Percentiles rank a stretch among this genome's conserved stretches.
These are phyloP conservation scores for Colletotrichum tabaci DNA, from an alignment of 2,329 filamentous ascomycete genomes.

Conservation along the genomic window DNA sequence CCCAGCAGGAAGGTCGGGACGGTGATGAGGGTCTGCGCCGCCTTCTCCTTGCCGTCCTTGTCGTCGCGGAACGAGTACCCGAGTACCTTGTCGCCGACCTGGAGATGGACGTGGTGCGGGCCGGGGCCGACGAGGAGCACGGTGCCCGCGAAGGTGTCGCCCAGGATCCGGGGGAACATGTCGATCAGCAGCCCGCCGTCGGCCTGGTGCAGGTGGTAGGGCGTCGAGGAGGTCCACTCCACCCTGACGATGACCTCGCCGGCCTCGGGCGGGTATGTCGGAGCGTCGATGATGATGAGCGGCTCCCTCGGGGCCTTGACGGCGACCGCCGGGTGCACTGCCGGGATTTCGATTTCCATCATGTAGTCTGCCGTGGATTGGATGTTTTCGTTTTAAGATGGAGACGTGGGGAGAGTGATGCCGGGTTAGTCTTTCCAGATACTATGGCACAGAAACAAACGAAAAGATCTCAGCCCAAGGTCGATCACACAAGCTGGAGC, in stretches of 20 bases:
- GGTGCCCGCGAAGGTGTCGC: conserved; percentile 66
- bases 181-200: conserved; percentile 70
- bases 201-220: conserved; percentile 73
- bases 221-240: conserved; percentile 72
- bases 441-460: neutral
- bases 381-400: neutral
- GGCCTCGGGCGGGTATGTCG: conserved; percentile 51
- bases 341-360: conserved; percentile 44
- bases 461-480: neutral
- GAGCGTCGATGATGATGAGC: conserved; percentile 45
- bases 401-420: neutral
- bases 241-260: conserved; percentile 69
- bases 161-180: conserved; percentile 64
- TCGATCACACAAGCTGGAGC: neutral
- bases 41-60: conserved; percentile 63
- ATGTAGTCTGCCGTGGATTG: neutral
- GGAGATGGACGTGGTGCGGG: conserved; percentile 52
- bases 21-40: conserved; percentile 70
- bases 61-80: conserved; percentile 65
- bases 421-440: too few relatives aligned
- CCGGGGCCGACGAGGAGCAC: conserved; percentile 65
- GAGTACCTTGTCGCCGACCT: conserved; percentile 69
- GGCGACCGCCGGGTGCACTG: conserved; percentile 48
- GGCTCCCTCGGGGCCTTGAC: conserved; percentile 45
- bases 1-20: conserved; percentile 64